These are phyloP conservation scores for Apiotrichum gracile DNA, from an alignment of 1,284 basidiomycete genomes.

Conservation along the genomic window DNA sequence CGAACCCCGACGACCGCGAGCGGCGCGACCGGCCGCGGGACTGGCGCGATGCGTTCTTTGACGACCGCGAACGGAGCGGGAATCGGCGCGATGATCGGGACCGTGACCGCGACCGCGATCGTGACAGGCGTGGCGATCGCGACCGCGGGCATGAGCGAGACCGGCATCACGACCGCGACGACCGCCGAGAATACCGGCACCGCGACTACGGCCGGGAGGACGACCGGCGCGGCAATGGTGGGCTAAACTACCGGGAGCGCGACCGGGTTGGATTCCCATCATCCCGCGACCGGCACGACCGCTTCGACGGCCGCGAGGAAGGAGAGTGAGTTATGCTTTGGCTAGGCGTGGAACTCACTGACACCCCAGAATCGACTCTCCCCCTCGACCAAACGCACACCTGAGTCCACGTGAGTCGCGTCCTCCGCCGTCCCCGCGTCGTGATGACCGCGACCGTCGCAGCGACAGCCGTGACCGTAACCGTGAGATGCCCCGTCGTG, in stretches of 20 bases:
- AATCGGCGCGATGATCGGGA: conserved; percentile 12
- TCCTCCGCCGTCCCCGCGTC: neutral
- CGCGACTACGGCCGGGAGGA: conserved; percentile 4
- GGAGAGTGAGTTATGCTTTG: conserved; percentile 33
- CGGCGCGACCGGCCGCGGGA: conserved; percentile 59
- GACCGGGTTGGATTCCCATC: conserved; percentile 15
- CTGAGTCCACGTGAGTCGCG: conserved; percentile 2
- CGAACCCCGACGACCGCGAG: conserved; percentile 32
- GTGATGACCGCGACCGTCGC: neutral
- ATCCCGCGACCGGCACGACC: conserved; percentile 24
- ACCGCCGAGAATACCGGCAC: conserved; percentile 3
- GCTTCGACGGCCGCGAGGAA: conserved; percentile 27
- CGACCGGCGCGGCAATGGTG: conserved; percentile 3
- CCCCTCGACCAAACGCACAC: neutral
- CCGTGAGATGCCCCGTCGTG: neutral
- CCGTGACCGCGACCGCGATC: conserved; percentile 4
- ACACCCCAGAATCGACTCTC: conserved; percentile 5
- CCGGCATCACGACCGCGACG: too few species aligned
- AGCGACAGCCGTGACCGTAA: neutral
- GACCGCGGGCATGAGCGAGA: conserved; percentile 2
- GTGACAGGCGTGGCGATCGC: neutral
- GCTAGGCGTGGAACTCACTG: neutral
- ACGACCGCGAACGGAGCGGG: conserved; percentile 27
- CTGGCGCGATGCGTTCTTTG: conserved; percentile 67
- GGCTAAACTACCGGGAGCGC: conserved; percentile 21